Conservation (phyloP, 108 stramenopile species). For the Nannochloropsis oceanica region DNA sequence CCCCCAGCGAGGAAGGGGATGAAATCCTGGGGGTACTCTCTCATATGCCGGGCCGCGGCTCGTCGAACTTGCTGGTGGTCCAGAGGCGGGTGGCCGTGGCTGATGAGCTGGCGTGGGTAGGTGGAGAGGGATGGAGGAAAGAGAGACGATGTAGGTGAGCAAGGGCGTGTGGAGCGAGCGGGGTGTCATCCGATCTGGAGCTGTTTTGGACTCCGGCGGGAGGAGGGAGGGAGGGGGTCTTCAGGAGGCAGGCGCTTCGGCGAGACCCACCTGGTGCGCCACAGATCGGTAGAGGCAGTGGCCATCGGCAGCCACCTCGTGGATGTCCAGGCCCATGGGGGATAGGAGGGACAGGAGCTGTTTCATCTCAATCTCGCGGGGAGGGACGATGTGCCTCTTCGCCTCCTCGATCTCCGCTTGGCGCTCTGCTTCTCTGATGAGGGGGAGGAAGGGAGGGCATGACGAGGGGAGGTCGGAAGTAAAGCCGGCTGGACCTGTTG, state of each 20-base stretch:
- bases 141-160: background rate
- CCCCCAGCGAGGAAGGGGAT: slow-evolving; percentile 59
- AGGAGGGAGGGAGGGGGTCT: background rate
- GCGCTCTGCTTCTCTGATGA: background rate
- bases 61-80: slow-evolving; percentile 9
- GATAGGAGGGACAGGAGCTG: background rate
- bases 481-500: no score
- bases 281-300: slow-evolving; percentile 89
- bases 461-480: no score
- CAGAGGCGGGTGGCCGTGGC: background rate
- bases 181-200: background rate
- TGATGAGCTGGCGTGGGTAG: background rate
- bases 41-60: slow-evolving; percentile 31
- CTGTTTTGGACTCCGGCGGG: background rate
- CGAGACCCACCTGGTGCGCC: slow-evolving; percentile 45
- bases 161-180: background rate
- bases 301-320: slow-evolving; percentile 78
- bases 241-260: background rate
- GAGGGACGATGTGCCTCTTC: background rate
- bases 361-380: background rate
- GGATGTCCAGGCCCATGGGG: slow-evolving; percentile 34
- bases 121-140: background rate
- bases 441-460: no score
- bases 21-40: slow-evolving; percentile 52
- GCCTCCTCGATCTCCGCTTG: background rate